phyloP scores from a whole-genome alignment of 2,329 filamentous ascomycete species.

The Calonectria pseudoturangicola region DNA sequence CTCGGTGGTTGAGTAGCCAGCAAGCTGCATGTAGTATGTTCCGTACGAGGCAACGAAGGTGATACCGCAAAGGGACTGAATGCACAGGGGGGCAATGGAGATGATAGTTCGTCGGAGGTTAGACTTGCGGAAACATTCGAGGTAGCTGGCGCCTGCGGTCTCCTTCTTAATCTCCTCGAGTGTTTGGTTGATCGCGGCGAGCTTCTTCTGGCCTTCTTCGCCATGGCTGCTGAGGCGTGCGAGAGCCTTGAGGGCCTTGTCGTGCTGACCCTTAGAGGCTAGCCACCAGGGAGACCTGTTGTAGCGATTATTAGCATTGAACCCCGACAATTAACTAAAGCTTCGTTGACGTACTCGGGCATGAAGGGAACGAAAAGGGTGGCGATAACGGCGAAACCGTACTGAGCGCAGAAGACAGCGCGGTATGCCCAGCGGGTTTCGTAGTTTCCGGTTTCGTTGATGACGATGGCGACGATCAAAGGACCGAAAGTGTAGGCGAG shows the following conservation, averaged over 20 bases:
- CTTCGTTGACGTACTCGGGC: conserved; percentile 60
- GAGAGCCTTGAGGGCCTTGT: conserved; percentile 60
- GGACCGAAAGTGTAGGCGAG: conserved; percentile 58
- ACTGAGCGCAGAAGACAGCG: conserved; percentile 58
- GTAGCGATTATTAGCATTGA: neutral
- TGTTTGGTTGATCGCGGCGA: conserved; percentile 56
- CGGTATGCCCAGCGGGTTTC: conserved; percentile 59
- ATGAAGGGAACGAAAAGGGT: conserved; percentile 59
- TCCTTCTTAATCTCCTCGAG: conserved; percentile 59
- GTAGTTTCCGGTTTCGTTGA: conserved; percentile 55
- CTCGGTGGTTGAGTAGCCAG: conserved; percentile 60
- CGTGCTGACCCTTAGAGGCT: conserved; percentile 56
- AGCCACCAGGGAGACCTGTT: conserved; percentile 63
- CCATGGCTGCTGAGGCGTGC: conserved; percentile 56
- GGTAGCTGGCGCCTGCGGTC: conserved; percentile 60
- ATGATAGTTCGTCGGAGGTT: conserved; percentile 64
- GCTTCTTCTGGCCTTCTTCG: conserved; percentile 55
- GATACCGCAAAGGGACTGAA: conserved; percentile 60
- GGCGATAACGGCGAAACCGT: conserved; percentile 57
- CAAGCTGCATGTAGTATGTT: conserved; percentile 66
- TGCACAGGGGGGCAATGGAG: conserved; percentile 59
- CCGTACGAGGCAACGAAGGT: conserved; percentile 61
- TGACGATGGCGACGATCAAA: conserved; percentile 56
- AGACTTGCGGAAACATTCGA: conserved; percentile 63
- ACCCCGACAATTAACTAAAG: too few species aligned